Conservation (phyloP, 83 land plant genomes). For the Picea mariana region DNA sequence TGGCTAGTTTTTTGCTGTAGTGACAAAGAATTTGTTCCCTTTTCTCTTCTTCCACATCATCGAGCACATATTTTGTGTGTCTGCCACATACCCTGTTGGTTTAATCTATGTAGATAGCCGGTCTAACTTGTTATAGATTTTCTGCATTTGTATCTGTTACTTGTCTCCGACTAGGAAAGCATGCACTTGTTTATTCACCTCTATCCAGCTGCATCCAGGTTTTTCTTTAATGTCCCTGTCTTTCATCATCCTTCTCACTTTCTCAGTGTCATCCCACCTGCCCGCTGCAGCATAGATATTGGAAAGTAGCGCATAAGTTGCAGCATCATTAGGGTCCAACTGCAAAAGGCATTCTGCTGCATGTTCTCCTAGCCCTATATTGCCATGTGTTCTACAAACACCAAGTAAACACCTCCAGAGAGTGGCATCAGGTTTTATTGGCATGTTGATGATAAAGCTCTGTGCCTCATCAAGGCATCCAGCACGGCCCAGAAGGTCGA, state of each 20-base stretch:
- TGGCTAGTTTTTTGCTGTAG: neutral
- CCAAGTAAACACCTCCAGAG: neutral
- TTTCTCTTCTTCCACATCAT: slow-evolving; percentile 2
- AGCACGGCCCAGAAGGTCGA: neutral
- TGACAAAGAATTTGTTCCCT: neutral
- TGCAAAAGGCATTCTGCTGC: neutral
- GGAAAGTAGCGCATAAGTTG: neutral
- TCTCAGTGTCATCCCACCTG: neutral
- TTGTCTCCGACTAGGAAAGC: neutral
- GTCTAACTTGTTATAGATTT: neutral
- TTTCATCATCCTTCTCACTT: neutral
- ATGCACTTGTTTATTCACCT: neutral
- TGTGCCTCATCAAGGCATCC: neutral
- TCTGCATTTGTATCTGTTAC: neutral
- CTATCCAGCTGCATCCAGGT: slow-evolving; percentile 1
- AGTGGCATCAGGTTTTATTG: too few relatives aligned
- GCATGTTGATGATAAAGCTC: neutral
- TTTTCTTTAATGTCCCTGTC: neutral
- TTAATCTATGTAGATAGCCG: neutral
- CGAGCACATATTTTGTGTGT: neutral
- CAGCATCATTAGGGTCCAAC: neutral
- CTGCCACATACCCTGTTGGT: neutral
- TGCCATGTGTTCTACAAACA: neutral
- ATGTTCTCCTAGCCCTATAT: neutral
- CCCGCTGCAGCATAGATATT: neutral